Conservation (phyloP, 1,284 basidiomycete genomes). For the Xerocomus nothofagi region DNA sequence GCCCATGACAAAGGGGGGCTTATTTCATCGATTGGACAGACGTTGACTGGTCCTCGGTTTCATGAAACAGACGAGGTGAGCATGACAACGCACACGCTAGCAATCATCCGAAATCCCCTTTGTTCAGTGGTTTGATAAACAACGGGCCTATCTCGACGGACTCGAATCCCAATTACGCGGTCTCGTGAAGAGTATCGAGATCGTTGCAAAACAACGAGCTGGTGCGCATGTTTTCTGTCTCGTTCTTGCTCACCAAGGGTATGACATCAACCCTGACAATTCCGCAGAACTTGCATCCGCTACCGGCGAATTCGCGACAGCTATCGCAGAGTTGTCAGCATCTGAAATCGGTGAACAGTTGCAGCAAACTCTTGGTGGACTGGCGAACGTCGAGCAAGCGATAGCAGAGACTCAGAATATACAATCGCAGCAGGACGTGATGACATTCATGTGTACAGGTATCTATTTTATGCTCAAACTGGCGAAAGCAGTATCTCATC, state of each 20-base stretch:
- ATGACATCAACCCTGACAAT: neutral
- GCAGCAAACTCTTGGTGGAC: constrained; percentile 60
- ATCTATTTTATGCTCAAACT: constrained; percentile 1
- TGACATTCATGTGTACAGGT: constrained; percentile 77
- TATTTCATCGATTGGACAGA: constrained; percentile 77
- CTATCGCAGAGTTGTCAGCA: constrained; percentile 62
- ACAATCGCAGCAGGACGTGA: constrained; percentile 78
- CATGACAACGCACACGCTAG: neutral
- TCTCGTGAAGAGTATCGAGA: constrained; percentile 83
- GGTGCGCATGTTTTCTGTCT: constrained; percentile 42
- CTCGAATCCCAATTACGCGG: constrained; percentile 88
- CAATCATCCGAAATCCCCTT: neutral
- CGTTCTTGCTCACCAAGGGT: neutral
- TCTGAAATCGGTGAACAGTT: constrained; percentile 79
- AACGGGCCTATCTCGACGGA: constrained; percentile 83
- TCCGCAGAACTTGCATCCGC: constrained; percentile 64
- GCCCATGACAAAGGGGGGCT: constrained; percentile 75
- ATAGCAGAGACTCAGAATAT: constrained; percentile 69
- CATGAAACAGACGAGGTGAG: constrained; percentile 89
- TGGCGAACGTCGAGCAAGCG: constrained; percentile 73
- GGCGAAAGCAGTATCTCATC: constrained; percentile 17
- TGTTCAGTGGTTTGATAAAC: constrained; percentile 86
- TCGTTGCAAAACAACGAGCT: constrained; percentile 77
- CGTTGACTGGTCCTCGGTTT: constrained; percentile 81
- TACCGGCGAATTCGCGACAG: constrained; percentile 72